These are phyloP conservation scores for Carallia pectinifolia DNA, from an alignment of 345 rosid species.

Conservation along the genomic window DNA sequence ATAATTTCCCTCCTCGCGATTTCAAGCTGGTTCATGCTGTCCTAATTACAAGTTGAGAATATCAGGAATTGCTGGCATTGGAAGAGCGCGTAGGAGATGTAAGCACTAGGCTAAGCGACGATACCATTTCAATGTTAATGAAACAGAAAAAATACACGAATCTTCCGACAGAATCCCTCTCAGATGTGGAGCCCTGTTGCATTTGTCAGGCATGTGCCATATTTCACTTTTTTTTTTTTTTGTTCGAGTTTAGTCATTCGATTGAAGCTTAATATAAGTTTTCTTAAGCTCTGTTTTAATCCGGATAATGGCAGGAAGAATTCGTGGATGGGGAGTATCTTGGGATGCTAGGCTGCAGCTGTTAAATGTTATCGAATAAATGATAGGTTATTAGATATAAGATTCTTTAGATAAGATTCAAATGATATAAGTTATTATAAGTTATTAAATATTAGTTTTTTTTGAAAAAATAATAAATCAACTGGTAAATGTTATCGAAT, in stretches of 20 bases:
- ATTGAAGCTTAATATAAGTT: neutral
- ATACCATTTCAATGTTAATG: constrained; percentile 15
- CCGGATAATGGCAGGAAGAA: constrained; percentile 16
- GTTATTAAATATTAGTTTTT: too few species aligned
- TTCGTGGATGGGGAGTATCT: constrained; percentile 14
- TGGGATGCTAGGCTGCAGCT: constrained; percentile 21
- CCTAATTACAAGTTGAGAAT: neutral
- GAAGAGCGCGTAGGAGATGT: constrained; percentile 30
- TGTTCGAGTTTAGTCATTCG: neutral
- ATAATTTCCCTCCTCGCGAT: neutral
- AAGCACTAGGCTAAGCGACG: constrained; percentile 23
- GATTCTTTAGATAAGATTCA: too few species aligned
- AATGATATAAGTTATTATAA: too few species aligned
- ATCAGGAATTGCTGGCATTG: constrained; percentile 29
- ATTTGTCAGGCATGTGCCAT: constrained; percentile 21
- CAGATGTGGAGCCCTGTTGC: constrained; percentile 21
- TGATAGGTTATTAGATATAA: too few species aligned
- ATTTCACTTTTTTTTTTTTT: too few species aligned
- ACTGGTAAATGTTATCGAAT: too few species aligned
- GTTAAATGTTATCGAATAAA: too few species aligned
- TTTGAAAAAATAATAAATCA: too few species aligned
- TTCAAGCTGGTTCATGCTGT: neutral
- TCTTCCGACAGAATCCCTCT: neutral
- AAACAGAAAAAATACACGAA: constrained; percentile 11
- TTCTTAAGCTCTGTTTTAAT: constrained; percentile 4